Conservation (phyloP, 345 rosid species). For the Corchorus olitorius region DNA sequence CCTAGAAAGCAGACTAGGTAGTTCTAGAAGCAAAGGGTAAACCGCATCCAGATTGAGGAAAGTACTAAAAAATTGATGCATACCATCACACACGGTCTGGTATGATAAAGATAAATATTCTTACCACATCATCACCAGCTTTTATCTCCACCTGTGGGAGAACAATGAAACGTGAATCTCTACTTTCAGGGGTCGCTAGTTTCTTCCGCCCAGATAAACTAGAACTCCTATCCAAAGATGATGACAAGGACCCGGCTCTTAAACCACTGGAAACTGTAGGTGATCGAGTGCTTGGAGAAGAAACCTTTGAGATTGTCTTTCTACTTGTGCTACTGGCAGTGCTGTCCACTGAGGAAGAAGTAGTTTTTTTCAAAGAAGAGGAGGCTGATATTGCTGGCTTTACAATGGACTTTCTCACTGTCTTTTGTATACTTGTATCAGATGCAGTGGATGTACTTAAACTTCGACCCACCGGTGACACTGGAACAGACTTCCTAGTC, state of each 20-base stretch:
- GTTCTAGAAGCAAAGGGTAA: neutral
- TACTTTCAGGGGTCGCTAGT: constrained; percentile 64
- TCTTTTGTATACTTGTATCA: constrained; percentile 47
- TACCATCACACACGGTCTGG: neutral
- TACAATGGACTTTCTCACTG: constrained; percentile 45
- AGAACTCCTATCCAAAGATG: constrained; percentile 68
- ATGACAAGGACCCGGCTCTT: constrained; percentile 59
- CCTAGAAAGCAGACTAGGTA: constrained; percentile 5
- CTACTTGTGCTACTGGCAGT: constrained; percentile 54
- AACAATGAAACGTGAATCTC: constrained; percentile 74
- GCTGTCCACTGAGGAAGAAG: constrained; percentile 70
- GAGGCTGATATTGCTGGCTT: constrained; percentile 52
- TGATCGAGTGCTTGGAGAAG: constrained; percentile 64
- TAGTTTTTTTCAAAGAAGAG: constrained; percentile 54
- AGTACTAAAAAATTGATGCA: neutral
- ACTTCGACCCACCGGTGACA: constrained; percentile 51
- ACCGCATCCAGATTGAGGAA: neutral
- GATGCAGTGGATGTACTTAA: constrained; percentile 55
- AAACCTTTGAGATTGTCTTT: constrained; percentile 59
- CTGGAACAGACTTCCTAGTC: constrained; percentile 48
- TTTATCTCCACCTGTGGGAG: constrained; percentile 94
- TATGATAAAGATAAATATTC: constrained; percentile 18
- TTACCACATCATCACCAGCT: constrained; percentile 95
- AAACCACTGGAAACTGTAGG: constrained; percentile 72
- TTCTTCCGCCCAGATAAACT: constrained; percentile 69